Base-by-base conservation (phyloP, 371 early-diverging fungal genomes). In the Rhizopus arrhizus region DNA sequence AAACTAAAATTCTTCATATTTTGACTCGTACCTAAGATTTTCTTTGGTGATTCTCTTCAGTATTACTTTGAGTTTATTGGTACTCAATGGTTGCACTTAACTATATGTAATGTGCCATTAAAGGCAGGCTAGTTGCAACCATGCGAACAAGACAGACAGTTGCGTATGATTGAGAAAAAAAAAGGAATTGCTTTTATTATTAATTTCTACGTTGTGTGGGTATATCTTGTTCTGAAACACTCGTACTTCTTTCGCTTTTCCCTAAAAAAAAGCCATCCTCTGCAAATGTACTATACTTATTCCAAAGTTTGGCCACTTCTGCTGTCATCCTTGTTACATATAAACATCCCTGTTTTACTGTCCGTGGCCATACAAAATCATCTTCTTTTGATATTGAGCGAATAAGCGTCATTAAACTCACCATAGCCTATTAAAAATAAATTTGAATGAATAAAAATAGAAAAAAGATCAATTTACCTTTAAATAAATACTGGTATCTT, bases 301-400 rank as follows among this genome's bases (percentile, higher is more conserved):
- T 80, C 80, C 80, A 80, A 36, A 71, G 32, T 45, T 70, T 72
- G n/a, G 80, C 80, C 36, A 80, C 77, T 53, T 80, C 80, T 8
- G 80, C 72, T 3, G 80, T 77, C 40, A 80, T 73, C n/a, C 80
- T 58, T 1, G 80, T 80, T 9, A 80, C 73, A 55, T 80, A 74
- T 7, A 75, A 48, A 59, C 75, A 77, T 2, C 77, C 77, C 58
- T 80, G 80, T 48, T 75, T 77, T 29, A 80, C 66, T 5, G 75
- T 47, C 40, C 75, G 72, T 16, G 80, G 73, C 75, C 77, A 80
- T 12, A 36, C 53, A 48, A 77, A 74, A 11, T 77, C 77, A 16
- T 80, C 75, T 56, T 74, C 69, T 2, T 73, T 80, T 3, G 75
- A 73, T n/a, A 77, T 66, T 0, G 74, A 63, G 9, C 75, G 62